Conservation (phyloP, 768 basidiomycete genomes). For the Cyclocybe aegerita region DNA sequence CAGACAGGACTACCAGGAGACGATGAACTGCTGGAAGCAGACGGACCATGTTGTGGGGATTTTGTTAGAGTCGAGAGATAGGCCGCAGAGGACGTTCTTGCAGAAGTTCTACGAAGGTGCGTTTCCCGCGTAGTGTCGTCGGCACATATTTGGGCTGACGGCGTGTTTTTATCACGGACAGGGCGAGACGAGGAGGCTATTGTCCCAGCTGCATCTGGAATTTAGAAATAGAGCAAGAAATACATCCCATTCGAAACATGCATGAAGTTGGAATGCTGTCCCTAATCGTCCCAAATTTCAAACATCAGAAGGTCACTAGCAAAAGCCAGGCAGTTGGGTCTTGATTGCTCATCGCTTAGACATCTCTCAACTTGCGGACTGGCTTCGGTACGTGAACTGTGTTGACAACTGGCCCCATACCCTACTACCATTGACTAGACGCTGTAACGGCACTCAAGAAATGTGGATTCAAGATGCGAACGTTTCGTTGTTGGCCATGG, state of each 20-base stretch:
- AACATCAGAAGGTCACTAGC: too few species aligned
- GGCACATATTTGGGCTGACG: not conserved
- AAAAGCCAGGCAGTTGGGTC: too few species aligned
- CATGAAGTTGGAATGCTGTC: not conserved
- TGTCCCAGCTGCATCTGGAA: slow-evolving; percentile 66
- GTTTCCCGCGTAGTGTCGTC: slow-evolving; percentile 18
- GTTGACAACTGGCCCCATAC: too few species aligned
- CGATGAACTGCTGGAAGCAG: slow-evolving; percentile 93
- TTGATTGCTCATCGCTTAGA: too few species aligned
- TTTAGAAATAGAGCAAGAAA: slow-evolving; percentile 21
- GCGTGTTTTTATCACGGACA: slow-evolving; percentile 23
- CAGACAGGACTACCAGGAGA: slow-evolving; percentile 89
- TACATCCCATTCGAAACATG: not conserved
- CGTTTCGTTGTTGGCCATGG: too few species aligned
- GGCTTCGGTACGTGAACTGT: too few species aligned
- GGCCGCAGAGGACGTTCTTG: slow-evolving; percentile 63
- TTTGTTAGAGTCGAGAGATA: slow-evolving; percentile 47
- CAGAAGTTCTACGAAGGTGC: slow-evolving; percentile 84
- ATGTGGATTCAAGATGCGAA: too few species aligned
- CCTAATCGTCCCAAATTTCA: too few species aligned
- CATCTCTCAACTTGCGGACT: too few species aligned
- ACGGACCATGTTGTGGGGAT: slow-evolving; percentile 77
- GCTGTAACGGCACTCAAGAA: too few species aligned
- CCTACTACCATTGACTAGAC: too few species aligned
- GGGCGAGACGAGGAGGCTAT: slow-evolving; percentile 77